Evolutionary conservation across 768 basidiomycete genomes (phyloP), one percentile per base, ranked within the genome.

Genomic region (Ramaria sp.): DNA sequence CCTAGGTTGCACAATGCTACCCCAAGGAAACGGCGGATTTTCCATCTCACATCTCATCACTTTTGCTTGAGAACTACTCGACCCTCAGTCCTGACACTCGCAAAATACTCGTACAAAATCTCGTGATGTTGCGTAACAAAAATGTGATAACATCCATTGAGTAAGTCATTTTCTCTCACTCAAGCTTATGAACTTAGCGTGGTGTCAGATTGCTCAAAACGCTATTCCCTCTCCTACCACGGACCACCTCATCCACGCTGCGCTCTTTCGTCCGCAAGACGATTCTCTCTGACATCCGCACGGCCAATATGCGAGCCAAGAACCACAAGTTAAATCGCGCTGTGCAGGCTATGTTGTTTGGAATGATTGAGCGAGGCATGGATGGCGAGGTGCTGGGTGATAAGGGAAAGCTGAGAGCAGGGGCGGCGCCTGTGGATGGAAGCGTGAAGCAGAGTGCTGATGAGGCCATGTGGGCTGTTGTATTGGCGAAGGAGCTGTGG

Each of bases 381-480:
- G 81, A 83, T 41, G 84, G 75, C 0, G 84, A 91, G 63, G 81
- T 91, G 15, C 67, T 83, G 15, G 88, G 91, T 11, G 84, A 93
- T 73, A 93, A 91, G 68, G 92, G 85, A 4, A 91, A 84, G 64
- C 65, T 78, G n/a, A 72, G 78, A 60, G 73, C 72, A 30, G 63
- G 65, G n/a, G 63, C 69, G 51, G 69, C 71, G 6, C 69, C 71
- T 54, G 76, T 73, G 50, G 60, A 60, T 11, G 63, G 64, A 7
- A 63, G 62, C 19, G 56, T 54, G 17, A 68, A 69, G 51, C 65
- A 66, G 50, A 70, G 67, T 38, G 82, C 83, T 1, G 88, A 91
- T 33, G 96, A 97, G 63, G 93, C 94, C 2, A 88, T 96, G 84
- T 98, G 95, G 94, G 95, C 96, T 4, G 84, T 99, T 51, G 85